Conservation (phyloP, 1,284 basidiomycete genomes). For the Ganoderma leucocontextum region DNA sequence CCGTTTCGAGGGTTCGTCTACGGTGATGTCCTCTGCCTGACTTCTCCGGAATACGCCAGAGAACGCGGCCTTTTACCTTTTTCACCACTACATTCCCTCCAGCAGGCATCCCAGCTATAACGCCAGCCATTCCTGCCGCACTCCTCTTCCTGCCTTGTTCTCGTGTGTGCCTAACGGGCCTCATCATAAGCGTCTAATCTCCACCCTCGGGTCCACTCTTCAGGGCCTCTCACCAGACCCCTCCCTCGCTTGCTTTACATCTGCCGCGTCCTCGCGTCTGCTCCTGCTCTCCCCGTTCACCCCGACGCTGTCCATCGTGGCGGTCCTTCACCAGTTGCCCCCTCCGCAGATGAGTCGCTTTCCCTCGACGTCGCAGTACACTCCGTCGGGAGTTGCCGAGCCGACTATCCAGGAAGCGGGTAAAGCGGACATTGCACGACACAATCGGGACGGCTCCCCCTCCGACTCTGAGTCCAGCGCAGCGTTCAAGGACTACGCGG, state of each 20-base stretch:
- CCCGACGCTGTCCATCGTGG: slow-evolving; percentile 13
- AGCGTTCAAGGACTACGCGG: slow-evolving; percentile 32
- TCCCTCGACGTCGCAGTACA: slow-evolving; percentile 30
- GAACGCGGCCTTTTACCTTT: slow-evolving; percentile 26
- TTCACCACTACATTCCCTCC: slow-evolving; percentile 16
- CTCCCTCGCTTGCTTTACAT: slow-evolving; percentile 7
- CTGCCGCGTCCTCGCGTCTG: neutral
- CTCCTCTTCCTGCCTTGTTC: slow-evolving; percentile 8
- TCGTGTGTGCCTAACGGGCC: slow-evolving; percentile 1
- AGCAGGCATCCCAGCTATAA: slow-evolving; percentile 13
- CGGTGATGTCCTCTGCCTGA: slow-evolving; percentile 18
- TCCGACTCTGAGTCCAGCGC: slow-evolving; percentile 37
- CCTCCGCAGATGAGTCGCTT: slow-evolving; percentile 38
- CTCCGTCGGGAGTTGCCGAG: slow-evolving; percentile 35
- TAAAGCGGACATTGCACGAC: slow-evolving; percentile 33
- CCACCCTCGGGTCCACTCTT: slow-evolving; percentile 13
- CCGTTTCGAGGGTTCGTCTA: slow-evolving; percentile 24
- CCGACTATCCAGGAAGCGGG: slow-evolving; percentile 24
- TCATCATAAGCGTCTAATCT: slow-evolving; percentile 16
- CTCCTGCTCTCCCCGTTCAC: slow-evolving; percentile 8
- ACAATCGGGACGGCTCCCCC: slow-evolving; percentile 39
- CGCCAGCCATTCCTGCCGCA: slow-evolving; percentile 11
- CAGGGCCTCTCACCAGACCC: slow-evolving; percentile 1
- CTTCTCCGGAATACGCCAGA: slow-evolving; percentile 28
- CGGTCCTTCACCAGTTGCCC: slow-evolving; percentile 17